phyloP scores from a whole-genome alignment of 768 basidiomycete species.

The Trametes cingulata region DNA sequence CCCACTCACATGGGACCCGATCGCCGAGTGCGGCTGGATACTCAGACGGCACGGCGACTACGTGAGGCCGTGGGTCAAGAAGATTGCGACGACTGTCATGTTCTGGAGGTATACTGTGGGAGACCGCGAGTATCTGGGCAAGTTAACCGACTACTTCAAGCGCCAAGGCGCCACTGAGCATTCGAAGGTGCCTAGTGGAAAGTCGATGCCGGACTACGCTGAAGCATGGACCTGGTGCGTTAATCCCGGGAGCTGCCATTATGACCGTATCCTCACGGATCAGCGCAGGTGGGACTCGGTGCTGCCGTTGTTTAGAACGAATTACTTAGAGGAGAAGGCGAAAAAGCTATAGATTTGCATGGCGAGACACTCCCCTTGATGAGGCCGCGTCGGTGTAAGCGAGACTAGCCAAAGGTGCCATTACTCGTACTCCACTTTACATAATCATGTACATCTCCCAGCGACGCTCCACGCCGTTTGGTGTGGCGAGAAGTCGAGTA shows the following conservation, averaged over 20 bases:
- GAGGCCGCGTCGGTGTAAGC: no score
- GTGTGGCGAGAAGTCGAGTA: no score
- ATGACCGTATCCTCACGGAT: no score
- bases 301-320: neutral
- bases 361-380: no score
- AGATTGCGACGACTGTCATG: constrained; percentile 1
- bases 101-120: constrained; percentile 4
- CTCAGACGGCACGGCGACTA: neutral
- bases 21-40: constrained; percentile 15
- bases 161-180: constrained; percentile 3
- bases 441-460: no score
- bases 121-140: neutral
- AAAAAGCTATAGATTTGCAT: neutral
- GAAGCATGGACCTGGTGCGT: constrained; percentile 8
- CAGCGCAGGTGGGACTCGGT: constrained; percentile 3
- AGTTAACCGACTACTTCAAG: neutral
- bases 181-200: neutral
- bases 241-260: no score
- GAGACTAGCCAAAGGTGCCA: no score
- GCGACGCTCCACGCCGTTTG: no score
- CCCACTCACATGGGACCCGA: constrained; percentile 18
- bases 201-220: neutral
- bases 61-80: neutral
- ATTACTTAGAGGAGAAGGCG: neutral
- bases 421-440: no score